phyloP scores from a whole-genome alignment of 352 stramenopile genomes.

The Globisporangium cylindrosporum region DNA sequence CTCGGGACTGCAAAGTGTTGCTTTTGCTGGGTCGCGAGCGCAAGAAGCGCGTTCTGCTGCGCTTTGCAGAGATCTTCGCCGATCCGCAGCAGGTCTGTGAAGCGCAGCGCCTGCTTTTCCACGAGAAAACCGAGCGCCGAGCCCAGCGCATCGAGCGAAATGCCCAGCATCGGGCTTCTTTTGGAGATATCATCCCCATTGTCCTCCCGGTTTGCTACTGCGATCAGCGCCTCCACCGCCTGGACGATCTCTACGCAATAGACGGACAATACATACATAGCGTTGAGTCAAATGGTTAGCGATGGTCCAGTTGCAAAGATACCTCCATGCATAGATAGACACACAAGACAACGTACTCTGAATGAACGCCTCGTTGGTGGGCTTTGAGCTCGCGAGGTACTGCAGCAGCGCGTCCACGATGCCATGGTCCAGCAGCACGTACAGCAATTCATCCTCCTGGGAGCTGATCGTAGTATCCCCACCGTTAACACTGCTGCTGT shows the following conservation, averaged over 20 bases:
- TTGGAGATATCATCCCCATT: background rate
- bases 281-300: too few relatives aligned
- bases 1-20: slow-evolving; percentile 4
- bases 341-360: slow-evolving; percentile 12
- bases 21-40: slow-evolving; percentile 5
- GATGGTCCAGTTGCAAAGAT: background rate
- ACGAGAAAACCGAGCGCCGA: slow-evolving; percentile 37
- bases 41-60: slow-evolving; percentile 21
- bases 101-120: slow-evolving; percentile 33
- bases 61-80: slow-evolving; percentile 37
- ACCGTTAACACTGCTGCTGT: background rate
- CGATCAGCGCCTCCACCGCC: slow-evolving; percentile 29
- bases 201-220: slow-evolving; percentile 9
- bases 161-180: background rate
- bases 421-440: background rate
- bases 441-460: background rate
- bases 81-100: slow-evolving; percentile 46
- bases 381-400: slow-evolving; percentile 7
- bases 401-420: slow-evolving; percentile 13
- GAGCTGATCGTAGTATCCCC: background rate
- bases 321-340: too few relatives aligned
- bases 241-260: slow-evolving; percentile 25
- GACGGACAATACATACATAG: background rate
- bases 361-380: background rate
- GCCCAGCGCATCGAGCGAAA: slow-evolving; percentile 39